Base-by-base conservation (phyloP, 805 yeast species). In the Yamadazyma akitaensis region DNA sequence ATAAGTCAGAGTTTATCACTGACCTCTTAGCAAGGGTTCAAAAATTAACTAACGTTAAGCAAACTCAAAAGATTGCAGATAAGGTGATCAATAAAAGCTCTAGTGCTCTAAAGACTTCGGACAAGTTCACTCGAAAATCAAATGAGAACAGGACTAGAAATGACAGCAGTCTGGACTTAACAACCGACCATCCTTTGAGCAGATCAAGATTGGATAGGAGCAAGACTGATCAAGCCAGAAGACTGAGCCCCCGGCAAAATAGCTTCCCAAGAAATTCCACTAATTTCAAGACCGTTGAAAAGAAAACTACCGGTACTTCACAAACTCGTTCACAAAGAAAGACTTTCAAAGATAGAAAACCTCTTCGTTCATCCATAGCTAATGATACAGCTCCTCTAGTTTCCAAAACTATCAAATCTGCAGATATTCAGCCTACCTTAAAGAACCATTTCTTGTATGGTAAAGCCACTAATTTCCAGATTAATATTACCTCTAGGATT, bases 11-110 rank as follows among this genome's bases (percentile, higher is more conserved):
- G 30, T 67, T 67, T 42, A 59, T 70, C 51, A 60, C 70, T n/a
- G 64, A 61, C 33, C 58, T 70, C 49, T 64, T 70, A 58, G 61
- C 61, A 39, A 59, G 73, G 53, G 64, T 70, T 46, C 73, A 70
- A 37, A 52, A 52, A 32, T 45, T 52, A 21, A 50, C 48, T 31
- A 31, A 46, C 32, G 49, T 43, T 37, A 48, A 42, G 31, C 19
- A 40, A 21, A 16, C 40, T 8, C 19, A 34, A n/a, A 33, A 28
- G 24, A 14, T 13, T 2, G 11, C 34, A 28, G 32, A 28, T 13
- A 28, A 28, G 32, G 32, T 11, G n/a, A n/a, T 8, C 18, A 37
- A 13, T 18, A 37, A 37, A 24, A 10, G 17, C 30, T 14, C 26
- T 9, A 31, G 9, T 13, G 11, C 25, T 16, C 14, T 21, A 31